Base-by-base conservation (phyloP, 305 asterid genomes). In the Fraxinus nigra region DNA sequence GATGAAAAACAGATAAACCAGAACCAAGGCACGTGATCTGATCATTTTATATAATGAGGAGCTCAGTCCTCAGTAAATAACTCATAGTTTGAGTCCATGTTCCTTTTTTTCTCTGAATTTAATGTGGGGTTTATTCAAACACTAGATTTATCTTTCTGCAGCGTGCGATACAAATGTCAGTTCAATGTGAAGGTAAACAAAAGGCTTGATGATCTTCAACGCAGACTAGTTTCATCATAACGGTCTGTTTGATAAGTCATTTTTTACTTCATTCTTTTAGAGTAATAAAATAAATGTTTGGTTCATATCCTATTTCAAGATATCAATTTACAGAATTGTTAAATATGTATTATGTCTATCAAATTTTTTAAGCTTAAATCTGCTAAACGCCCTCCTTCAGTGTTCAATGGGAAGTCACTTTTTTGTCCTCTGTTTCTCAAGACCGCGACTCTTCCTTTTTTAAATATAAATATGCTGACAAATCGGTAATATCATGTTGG, bases 1-100 rank as follows among this genome's bases (percentile, higher is more conserved):
- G 85, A 87, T 46, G 51, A 51, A 37, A 78, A 67, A 26, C 14
- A 34, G 67, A 54, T 54, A 78, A 75, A 72, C 11, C 46, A 82
- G 56, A 87, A 37, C 7, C 48, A 72, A 22, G 35, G 67, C 56
- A 32, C 10, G 5, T 37, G 20, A 81, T 38, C 67, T 24, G 20
- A 80, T 77, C 34, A 35, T 35, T 32, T 30, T 70, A 72, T 72
- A 3, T 34, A 81, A 75, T 72, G 40, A 80, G 34, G 81, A 72
- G 38, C 26, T 33, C 14, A 35, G 9, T 35, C 9, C 78, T 28
- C 69, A 1, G 18, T 35, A 35, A 6, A 37, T 28, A 37, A 9
- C 35, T 35, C 16, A 56, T 11, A 78, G 56, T 35, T 61, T 35
- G 4, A 61, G 56, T 34, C 37, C 37, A 34, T 34, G 37, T 34